Evolutionary conservation across 2,329 filamentous ascomycete genomes (phyloP).

Genomic region (Huntiella decipiens): DNA sequence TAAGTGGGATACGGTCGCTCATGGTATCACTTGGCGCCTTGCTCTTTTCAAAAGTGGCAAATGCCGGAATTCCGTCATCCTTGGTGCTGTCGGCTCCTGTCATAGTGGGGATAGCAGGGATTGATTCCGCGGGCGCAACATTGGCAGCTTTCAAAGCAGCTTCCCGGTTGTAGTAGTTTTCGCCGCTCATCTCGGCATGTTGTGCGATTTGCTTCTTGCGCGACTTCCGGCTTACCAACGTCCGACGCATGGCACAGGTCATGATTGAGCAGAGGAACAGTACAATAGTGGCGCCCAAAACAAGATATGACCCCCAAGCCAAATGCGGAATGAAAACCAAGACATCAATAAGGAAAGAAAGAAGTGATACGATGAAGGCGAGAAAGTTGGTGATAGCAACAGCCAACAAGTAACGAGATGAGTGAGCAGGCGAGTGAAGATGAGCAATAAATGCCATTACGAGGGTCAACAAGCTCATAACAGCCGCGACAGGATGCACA

Average conservation of each 20-base stretch:
- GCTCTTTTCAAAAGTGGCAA: conserved; percentile 49
- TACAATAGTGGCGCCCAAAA: conserved; percentile 72
- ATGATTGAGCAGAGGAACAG: conserved; percentile 67
- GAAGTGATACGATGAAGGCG: conserved; percentile 62
- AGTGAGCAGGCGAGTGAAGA: conserved; percentile 74
- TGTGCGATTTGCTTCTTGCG: conserved; percentile 78
- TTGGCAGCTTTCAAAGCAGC: conserved; percentile 31
- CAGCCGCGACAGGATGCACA: conserved; percentile 75
- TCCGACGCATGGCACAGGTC: conserved; percentile 86
- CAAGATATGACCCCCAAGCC: conserved; percentile 86
- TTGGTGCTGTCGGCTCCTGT: conserved; percentile 28
- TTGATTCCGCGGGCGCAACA: conserved; percentile 30
- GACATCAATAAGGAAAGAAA: conserved; percentile 86
- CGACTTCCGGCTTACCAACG: conserved; percentile 80
- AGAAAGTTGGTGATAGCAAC: conserved; percentile 75
- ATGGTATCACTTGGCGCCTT: conserved; percentile 23
- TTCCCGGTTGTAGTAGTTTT: conserved; percentile 70
- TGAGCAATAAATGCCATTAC: conserved; percentile 64
- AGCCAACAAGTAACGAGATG: conserved; percentile 66
- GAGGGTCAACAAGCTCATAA: conserved; percentile 72
- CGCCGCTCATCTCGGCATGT: conserved; percentile 92
- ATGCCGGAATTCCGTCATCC: conserved; percentile 30
- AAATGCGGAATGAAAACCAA: conserved; percentile 87
- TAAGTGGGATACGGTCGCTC: conserved; percentile 52
- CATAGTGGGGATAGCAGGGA: conserved; percentile 29